phyloP scores from a whole-genome alignment of 2,329 filamentous ascomycete species.

The Aureobasidium uvarum region DNA sequence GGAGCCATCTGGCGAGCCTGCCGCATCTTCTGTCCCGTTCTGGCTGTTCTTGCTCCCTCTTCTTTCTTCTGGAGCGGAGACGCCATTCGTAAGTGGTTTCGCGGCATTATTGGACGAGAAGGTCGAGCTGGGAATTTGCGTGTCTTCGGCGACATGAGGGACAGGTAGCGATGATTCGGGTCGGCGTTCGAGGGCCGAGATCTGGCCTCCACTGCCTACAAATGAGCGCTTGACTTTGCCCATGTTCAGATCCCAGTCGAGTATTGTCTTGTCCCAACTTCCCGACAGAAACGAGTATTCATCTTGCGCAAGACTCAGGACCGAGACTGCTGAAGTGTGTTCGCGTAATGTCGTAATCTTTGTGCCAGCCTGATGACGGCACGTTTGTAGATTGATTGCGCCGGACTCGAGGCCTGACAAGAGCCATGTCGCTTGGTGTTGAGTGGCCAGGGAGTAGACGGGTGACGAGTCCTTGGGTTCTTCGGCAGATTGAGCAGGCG shows the following conservation, averaged over 20 bases:
- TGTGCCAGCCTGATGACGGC: slow-evolving; percentile 92
- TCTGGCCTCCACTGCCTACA: slow-evolving; percentile 74
- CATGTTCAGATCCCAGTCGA: slow-evolving; percentile 93
- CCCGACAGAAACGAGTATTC: slow-evolving; percentile 86
- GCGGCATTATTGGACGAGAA: slow-evolving; percentile 71
- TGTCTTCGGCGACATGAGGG: slow-evolving; percentile 66
- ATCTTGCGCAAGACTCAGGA: slow-evolving; percentile 75
- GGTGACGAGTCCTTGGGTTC: slow-evolving; percentile 63
- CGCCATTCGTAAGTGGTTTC: slow-evolving; percentile 51
- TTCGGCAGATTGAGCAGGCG: slow-evolving; percentile 43
- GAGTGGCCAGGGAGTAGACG: slow-evolving; percentile 89
- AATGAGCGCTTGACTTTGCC: slow-evolving; percentile 75
- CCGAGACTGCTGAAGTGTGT: slow-evolving; percentile 89
- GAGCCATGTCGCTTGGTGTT: slow-evolving; percentile 87
- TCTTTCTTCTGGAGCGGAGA: slow-evolving; percentile 34
- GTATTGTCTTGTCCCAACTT: slow-evolving; percentile 92
- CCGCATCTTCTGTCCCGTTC: slow-evolving; percentile 56
- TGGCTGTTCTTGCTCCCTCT: slow-evolving; percentile 34
- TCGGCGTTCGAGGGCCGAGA: slow-evolving; percentile 82
- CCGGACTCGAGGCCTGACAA: slow-evolving; percentile 88
- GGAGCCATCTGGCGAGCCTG: slow-evolving; percentile 69
- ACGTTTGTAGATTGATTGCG: slow-evolving; percentile 87
- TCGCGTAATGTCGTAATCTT: slow-evolving; percentile 76
- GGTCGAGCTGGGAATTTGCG: slow-evolving; percentile 59
- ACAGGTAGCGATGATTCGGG: slow-evolving; percentile 73